Percentiles rank a stretch among this genome's conserved stretches.
phyloP scores from a whole-genome alignment of 148 eudicot species.

The Heliosperma pusillum region DNA sequence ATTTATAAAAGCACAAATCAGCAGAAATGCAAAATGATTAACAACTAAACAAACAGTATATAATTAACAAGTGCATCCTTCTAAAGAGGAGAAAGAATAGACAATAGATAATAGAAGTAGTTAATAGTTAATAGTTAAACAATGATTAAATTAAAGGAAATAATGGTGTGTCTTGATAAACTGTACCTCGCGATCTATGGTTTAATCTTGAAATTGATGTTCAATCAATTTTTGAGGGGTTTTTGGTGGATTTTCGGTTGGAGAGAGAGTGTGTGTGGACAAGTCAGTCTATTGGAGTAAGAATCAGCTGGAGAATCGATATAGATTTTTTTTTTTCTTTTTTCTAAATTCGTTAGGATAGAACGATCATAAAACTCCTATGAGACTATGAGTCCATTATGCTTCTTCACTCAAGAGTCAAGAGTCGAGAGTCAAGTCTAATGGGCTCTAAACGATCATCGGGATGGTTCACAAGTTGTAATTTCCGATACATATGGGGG shows the following conservation, averaged over 20 bases:
- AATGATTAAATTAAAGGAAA: not conserved
- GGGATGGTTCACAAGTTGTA: too few relatives aligned
- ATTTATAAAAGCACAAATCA: not conserved
- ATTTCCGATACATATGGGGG: too few relatives aligned
- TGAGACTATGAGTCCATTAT: too few relatives aligned
- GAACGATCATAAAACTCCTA: too few relatives aligned
- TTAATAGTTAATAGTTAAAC: too few relatives aligned
- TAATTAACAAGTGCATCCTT: too few relatives aligned
- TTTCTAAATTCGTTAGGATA: too few relatives aligned
- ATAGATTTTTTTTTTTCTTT: too few relatives aligned
- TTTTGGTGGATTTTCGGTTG: not conserved
- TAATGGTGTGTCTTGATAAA: not conserved
- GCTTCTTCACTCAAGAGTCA: too few relatives aligned
- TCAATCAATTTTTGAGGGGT: not conserved
- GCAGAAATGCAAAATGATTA: not conserved
- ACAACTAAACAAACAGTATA: not conserved
- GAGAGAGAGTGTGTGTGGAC: not conserved
- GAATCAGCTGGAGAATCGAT: not conserved
- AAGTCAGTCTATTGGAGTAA: not conserved
- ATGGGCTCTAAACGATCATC: too few relatives aligned
- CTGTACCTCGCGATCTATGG: not conserved
- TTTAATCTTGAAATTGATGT: not conserved
- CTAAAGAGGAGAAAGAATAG: not conserved
- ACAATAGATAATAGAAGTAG: not conserved
- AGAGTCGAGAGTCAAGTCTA: too few relatives aligned